Conservation (phyloP, 352 stramenopile genomes). For the Elongisporangium undulatum region DNA sequence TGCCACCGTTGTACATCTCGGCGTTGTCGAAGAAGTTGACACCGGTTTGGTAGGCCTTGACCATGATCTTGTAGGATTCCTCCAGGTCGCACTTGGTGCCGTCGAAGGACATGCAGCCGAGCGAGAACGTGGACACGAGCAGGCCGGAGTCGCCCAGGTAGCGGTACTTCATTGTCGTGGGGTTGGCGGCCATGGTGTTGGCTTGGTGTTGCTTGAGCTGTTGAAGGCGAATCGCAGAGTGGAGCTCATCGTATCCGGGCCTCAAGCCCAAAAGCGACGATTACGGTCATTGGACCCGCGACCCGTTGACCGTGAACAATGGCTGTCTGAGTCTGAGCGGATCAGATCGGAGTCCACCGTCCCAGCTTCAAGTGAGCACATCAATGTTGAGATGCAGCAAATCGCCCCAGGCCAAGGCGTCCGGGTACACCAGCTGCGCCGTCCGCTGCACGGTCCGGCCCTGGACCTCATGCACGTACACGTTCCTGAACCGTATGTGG, state of each 20-base stretch:
- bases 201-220: no score
- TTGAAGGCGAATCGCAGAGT: no score
- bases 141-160: no score
- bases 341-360: no score
- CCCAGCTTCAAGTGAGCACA: conserved; percentile 13
- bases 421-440: conserved; percentile 22
- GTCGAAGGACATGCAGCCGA: conserved; percentile 39
- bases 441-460: conserved; percentile 20
- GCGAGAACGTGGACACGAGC: conserved; percentile 47
- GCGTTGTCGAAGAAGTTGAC: conserved; percentile 74
- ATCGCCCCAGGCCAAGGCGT: conserved; percentile 22
- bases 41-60: conserved; percentile 39
- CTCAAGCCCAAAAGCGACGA: no score
- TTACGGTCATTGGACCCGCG: no score
- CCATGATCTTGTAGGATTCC: conserved; percentile 45
- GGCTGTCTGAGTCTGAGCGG: no score
- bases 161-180: no score
- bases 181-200: conserved; percentile 1
- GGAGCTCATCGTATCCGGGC: no score
- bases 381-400: conserved; percentile 17
- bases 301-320: no score
- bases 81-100: conserved; percentile 37
- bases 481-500: conserved; percentile 27
- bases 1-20: no score
- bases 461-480: conserved; percentile 30